These are phyloP conservation scores for Fusarium sp. DNA, from an alignment of 2,329 filamentous ascomycete genomes.

Conservation along the genomic window DNA sequence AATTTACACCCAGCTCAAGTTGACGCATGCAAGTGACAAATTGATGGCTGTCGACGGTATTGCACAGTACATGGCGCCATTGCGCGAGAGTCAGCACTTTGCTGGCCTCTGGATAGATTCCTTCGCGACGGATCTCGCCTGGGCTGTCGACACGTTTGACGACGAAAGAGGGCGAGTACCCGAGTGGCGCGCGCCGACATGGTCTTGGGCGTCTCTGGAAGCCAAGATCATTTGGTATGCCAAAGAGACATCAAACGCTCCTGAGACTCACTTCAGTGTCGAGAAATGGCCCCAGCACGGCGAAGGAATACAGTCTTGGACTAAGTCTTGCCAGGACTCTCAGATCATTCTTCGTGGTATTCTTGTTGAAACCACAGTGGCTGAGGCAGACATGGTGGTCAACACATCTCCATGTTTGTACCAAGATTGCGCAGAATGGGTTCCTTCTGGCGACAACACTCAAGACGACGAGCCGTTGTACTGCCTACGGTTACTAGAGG, in stretches of 20 bases:
- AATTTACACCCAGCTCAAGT: not conserved
- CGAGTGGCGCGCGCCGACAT: constrained; percentile 4
- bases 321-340: not conserved
- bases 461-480: not conserved
- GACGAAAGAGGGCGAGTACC: not conserved
- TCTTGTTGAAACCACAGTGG: not conserved
- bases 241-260: not conserved
- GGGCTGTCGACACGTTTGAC: not conserved
- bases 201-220: constrained; percentile 1
- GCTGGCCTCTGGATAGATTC: not conserved
- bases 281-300: not conserved
- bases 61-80: constrained; percentile 5
- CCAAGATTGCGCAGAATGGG: not conserved
- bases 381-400: not conserved
- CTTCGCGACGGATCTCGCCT: not conserved
- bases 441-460: not conserved
- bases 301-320: not conserved
- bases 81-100: not conserved
- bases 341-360: not conserved
- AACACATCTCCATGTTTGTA: not conserved
- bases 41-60: not conserved
- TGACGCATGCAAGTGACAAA: not conserved
- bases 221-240: not conserved
- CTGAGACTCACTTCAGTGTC: not conserved
- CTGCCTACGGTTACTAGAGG: not conserved